Percentiles rank a stretch among this genome's conserved stretches.
Evolutionary conservation across 108 stramenopile species (phyloP).

Genomic region (Cyclotella choctawhatcheeana): DNA sequence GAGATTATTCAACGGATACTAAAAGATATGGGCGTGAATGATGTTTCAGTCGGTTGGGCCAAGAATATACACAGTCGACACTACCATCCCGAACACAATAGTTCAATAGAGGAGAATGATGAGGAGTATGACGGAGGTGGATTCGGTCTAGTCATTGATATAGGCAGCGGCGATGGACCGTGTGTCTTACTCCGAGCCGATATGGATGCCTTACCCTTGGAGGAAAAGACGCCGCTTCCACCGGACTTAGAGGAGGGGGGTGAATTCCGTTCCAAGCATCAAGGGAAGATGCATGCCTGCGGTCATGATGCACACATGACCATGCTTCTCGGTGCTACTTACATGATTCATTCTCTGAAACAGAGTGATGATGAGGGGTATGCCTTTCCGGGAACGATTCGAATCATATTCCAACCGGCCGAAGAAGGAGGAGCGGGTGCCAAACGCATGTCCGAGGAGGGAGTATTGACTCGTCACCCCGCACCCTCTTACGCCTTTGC

Average conservation of each 20-base stretch:
- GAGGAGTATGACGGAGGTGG: constrained; percentile 58
- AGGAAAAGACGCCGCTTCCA: constrained; percentile 62
- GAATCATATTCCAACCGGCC: constrained; percentile 91
- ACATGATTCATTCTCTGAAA: constrained; percentile 34
- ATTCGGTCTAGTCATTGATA: constrained; percentile 81
- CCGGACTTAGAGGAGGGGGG: constrained; percentile 3
- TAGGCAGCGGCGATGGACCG: constrained; percentile 76
- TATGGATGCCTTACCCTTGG: constrained; percentile 94
- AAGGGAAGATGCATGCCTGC: constrained; percentile 93
- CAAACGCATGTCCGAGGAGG: constrained; percentile 90
- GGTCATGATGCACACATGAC: constrained; percentile 95
- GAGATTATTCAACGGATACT: constrained; percentile 61
- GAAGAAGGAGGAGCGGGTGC: constrained; percentile 94
- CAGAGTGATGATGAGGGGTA: constrained; percentile 41
- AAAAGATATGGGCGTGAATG: constrained; percentile 57
- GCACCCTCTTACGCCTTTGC: constrained; percentile 78
- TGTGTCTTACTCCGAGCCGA: constrained; percentile 89
- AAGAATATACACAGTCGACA: constrained; percentile 64
- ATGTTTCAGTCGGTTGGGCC: constrained; percentile 73
- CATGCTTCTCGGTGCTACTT: constrained; percentile 87
- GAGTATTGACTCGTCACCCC: constrained; percentile 65
- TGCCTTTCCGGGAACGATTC: constrained; percentile 70
- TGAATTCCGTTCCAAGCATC: constrained; percentile 46
- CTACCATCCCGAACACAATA: constrained; percentile 7
- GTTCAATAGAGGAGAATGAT: neutral